Conservation (phyloP, 164 flowering plant genomes). For the Hamamelis virginiana region DNA sequence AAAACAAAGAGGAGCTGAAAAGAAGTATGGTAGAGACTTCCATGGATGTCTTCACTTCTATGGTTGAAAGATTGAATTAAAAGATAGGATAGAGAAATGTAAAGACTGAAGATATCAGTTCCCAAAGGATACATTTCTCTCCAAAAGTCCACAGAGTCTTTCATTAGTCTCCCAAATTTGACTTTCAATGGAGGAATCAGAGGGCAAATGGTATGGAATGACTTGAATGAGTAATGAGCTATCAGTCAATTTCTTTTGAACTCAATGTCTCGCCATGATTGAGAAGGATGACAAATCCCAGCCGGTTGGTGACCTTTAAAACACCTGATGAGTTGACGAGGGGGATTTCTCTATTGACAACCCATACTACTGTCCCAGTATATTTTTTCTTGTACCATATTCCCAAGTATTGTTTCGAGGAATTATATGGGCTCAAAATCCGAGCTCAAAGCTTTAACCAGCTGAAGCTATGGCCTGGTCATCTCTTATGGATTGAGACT, state of each 20-base stretch:
- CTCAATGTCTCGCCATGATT: background rate
- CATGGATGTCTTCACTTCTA: too few species aligned
- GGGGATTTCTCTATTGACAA: conserved; percentile 38
- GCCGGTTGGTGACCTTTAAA: conserved; percentile 6
- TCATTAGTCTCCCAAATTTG: background rate
- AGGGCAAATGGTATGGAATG: conserved; percentile 24
- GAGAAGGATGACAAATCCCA: conserved; percentile 13
- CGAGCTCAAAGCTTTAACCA: conserved; percentile 28
- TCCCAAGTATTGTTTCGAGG: conserved; percentile 27
- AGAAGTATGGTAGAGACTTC: too few species aligned
- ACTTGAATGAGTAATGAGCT: too few species aligned
- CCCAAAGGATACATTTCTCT: too few species aligned
- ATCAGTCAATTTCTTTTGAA: too few species aligned
- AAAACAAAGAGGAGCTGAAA: background rate
- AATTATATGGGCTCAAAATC: conserved; percentile 31
- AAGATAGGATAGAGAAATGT: too few species aligned
- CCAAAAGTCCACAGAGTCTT: too few species aligned
- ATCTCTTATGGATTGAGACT: conserved; percentile 8
- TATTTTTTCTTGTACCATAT: conserved; percentile 36
- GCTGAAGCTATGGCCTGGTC: conserved; percentile 24
- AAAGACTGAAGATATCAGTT: too few species aligned
- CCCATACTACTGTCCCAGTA: conserved; percentile 31
- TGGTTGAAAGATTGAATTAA: too few species aligned
- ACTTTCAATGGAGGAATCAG: conserved; percentile 22
- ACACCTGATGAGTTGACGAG: conserved; percentile 20